These are phyloP conservation scores for Cucurbita maxima DNA, from an alignment of 306 rosid species.

Conservation along the genomic window DNA sequence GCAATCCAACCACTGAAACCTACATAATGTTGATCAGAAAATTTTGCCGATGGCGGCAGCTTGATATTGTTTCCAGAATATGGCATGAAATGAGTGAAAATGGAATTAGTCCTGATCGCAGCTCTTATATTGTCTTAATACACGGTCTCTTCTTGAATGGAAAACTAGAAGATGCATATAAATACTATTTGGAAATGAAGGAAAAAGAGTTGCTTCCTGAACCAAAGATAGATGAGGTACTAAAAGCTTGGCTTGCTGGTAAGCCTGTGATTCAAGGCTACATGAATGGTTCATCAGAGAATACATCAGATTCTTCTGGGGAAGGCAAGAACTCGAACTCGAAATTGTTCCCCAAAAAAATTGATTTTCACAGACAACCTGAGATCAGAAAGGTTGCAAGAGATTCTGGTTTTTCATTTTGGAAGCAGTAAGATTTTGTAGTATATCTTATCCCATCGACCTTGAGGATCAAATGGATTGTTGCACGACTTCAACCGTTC, in stretches of 20 bases:
- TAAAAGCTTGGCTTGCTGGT: slow-evolving; percentile 64
- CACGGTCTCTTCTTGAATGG: slow-evolving; percentile 81
- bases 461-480: neutral
- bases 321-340: slow-evolving; percentile 17
- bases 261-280: slow-evolving; percentile 15
- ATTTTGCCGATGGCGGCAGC: slow-evolving; percentile 70
- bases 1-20: slow-evolving; percentile 56
- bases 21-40: slow-evolving; percentile 79
- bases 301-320: slow-evolving; percentile 13
- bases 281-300: neutral
- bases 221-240: slow-evolving; percentile 55
- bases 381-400: slow-evolving; percentile 51
- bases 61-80: slow-evolving; percentile 48
- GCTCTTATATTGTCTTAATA: slow-evolving; percentile 67
- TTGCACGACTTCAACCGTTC: neutral
- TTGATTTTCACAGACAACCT: slow-evolving; percentile 33
- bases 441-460: neutral
- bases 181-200: slow-evolving; percentile 66
- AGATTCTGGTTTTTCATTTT: slow-evolving; percentile 63
- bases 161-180: slow-evolving; percentile 55
- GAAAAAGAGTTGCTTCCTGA: slow-evolving; percentile 60
- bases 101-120: slow-evolving; percentile 55
- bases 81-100: slow-evolving; percentile 59
- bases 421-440: slow-evolving; percentile 35
- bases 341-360: slow-evolving; percentile 18